These are phyloP conservation scores for Chenopodium formosanum DNA, from an alignment of 148 eudicot species.

Conservation along the genomic window DNA sequence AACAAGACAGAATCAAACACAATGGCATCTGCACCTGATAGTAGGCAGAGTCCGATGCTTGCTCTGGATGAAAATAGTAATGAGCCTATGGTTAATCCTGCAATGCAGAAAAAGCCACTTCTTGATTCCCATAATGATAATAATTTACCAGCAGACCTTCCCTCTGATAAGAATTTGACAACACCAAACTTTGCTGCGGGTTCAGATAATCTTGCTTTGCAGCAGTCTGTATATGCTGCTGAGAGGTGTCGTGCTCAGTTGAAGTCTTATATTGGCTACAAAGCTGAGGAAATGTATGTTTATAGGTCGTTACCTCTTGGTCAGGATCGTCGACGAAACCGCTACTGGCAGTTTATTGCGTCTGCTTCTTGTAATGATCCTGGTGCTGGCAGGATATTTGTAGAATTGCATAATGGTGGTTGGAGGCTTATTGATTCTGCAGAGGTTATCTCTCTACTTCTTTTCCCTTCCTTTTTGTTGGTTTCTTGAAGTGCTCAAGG, in stretches of 20 bases:
- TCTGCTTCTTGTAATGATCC: conserved; percentile 79
- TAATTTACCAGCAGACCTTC: conserved; percentile 25
- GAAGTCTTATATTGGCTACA: conserved; percentile 72
- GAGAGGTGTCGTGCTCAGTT: conserved; percentile 71
- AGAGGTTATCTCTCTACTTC: conserved; percentile 45
- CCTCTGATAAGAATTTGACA: conserved; percentile 38
- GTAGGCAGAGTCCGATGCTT: conserved; percentile 43
- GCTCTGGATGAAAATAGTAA: conserved; percentile 39
- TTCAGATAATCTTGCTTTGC: conserved; percentile 49
- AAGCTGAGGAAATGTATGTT: conserved; percentile 83
- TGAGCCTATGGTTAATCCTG: conserved; percentile 25
- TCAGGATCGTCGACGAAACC: conserved; percentile 80
- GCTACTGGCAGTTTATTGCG: conserved; percentile 85
- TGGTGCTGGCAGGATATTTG: conserved; percentile 79
- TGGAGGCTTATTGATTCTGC: conserved; percentile 91
- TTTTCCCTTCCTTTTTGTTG: neutral
- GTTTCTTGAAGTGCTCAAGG: neutral
- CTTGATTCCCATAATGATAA: conserved; percentile 34
- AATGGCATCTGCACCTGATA: conserved; percentile 31
- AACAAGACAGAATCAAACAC: conserved; percentile 46
- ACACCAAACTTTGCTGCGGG: conserved; percentile 41
- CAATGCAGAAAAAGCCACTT: conserved; percentile 32
- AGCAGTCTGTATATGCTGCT: conserved; percentile 59
- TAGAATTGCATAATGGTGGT: conserved; percentile 61
- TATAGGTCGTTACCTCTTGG: conserved; percentile 93